phyloP scores from a whole-genome alignment of 495 filamentous ascomycete genomes.

The Aspergillus incahuasiensis region DNA sequence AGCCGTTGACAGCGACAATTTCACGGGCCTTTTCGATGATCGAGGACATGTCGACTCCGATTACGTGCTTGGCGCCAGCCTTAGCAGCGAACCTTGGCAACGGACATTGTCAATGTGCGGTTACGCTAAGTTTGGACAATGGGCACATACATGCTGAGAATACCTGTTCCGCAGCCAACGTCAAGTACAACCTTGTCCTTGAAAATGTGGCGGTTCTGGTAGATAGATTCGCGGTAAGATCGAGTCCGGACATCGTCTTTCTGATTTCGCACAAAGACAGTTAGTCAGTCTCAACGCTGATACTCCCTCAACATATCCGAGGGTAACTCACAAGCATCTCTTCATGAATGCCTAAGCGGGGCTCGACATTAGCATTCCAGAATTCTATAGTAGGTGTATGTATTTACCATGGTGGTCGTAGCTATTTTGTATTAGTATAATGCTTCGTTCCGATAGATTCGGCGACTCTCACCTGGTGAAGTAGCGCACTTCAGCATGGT shows the following conservation, averaged over 20 bases:
- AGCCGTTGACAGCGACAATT: constrained; percentile 82
- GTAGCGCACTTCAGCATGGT: constrained; percentile 91
- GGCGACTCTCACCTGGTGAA: constrained; percentile 76
- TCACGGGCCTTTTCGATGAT: constrained; percentile 94
- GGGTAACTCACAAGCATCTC: constrained; percentile 86
- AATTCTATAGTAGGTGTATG: neutral
- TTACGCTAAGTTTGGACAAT: neutral
- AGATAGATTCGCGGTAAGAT: constrained; percentile 94
- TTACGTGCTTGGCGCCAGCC: constrained; percentile 89
- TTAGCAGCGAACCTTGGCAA: constrained; percentile 85
- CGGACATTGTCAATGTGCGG: constrained; percentile 8
- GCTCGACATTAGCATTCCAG: constrained; percentile 13
- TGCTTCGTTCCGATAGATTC: constrained; percentile 13
- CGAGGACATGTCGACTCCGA: constrained; percentile 94
- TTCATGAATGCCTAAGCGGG: constrained; percentile 81
- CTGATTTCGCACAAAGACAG: constrained; percentile 36
- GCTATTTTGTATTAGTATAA: constrained; percentile 46
- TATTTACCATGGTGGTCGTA: constrained; percentile 90
- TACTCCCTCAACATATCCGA: neutral
- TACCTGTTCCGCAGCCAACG: constrained; percentile 92
- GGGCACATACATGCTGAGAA: constrained; percentile 70
- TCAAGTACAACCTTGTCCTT: constrained; percentile 97
- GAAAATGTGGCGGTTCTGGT: constrained; percentile 93
- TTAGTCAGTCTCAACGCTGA: constrained; percentile 11
- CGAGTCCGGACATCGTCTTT: constrained; percentile 97